Percentiles rank a stretch among this genome's conserved stretches.
phyloP scores from a whole-genome alignment of 1,139 yeast genomes.

The Debaryomyces fabryi region DNA sequence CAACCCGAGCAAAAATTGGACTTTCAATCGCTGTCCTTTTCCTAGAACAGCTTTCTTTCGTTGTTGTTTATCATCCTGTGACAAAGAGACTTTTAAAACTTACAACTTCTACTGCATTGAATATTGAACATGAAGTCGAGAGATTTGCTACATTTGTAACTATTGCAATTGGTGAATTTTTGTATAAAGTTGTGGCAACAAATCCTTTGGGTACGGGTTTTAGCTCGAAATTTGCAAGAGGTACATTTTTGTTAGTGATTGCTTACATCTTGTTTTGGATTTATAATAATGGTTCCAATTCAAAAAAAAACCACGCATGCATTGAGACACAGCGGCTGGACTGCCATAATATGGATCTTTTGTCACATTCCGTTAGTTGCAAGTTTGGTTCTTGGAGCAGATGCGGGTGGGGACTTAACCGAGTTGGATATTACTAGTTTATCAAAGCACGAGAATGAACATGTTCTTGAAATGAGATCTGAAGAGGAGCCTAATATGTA shows the following conservation, averaged over 20 bases:
- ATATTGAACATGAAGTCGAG: conserved; percentile 70
- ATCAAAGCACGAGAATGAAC: conserved; percentile 10
- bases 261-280: conserved; percentile 58
- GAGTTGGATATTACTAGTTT: conserved; percentile 18
- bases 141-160: conserved; percentile 60
- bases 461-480: conserved; percentile 18
- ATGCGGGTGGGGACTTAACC: conserved; percentile 59
- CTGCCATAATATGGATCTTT: conserved; percentile 54
- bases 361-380: conserved; percentile 58
- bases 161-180: conserved; percentile 68
- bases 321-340: conserved; percentile 47
- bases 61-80: conserved; percentile 48
- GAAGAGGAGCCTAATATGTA: conserved; percentile 29
- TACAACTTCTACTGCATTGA: conserved; percentile 59
- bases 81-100: conserved; percentile 44
- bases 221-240: conserved; percentile 48
- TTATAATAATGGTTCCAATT: conserved; percentile 58
- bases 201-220: conserved; percentile 54
- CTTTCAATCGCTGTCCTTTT: conserved; percentile 44
- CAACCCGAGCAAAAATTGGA: conserved; percentile 50
- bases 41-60: conserved; percentile 43
- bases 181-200: conserved; percentile 58
- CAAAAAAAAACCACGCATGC: conserved; percentile 56
- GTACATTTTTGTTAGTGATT: conserved; percentile 50
- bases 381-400: conserved; percentile 58